Conservation (phyloP, 2,329 filamentous ascomycete genomes). For the Fusarium nelsonii region DNA sequence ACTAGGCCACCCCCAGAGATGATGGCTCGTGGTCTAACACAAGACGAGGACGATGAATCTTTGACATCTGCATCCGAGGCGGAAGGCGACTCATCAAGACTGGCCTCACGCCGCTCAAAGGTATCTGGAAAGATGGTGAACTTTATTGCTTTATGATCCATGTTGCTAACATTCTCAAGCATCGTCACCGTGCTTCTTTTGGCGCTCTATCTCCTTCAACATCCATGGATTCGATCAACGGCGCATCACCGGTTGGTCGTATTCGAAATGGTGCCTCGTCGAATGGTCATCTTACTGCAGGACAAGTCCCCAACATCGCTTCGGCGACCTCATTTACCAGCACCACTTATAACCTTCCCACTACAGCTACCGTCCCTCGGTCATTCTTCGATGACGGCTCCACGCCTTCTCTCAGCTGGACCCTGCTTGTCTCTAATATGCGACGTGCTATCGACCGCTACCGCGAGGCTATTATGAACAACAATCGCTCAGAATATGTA, state of each 20-base stretch:
- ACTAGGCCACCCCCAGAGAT: slow-evolving; percentile 91
- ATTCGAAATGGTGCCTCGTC: slow-evolving; percentile 68
- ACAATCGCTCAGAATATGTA: slow-evolving; percentile 90
- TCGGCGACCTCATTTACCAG: slow-evolving; percentile 73
- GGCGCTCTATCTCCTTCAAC: slow-evolving; percentile 85
- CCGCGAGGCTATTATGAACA: slow-evolving; percentile 86
- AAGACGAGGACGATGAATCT: slow-evolving; percentile 92
- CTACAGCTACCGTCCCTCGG: slow-evolving; percentile 74
- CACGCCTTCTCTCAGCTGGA: slow-evolving; percentile 87
- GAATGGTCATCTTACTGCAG: slow-evolving; percentile 55
- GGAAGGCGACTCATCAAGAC: slow-evolving; percentile 79
- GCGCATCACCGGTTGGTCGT: slow-evolving; percentile 69
- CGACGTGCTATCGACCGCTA: slow-evolving; percentile 90
- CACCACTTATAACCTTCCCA: slow-evolving; percentile 67
- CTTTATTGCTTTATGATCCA: background rate
- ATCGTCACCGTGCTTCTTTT: slow-evolving; percentile 74
- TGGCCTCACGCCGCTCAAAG: slow-evolving; percentile 75
- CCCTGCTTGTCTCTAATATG: slow-evolving; percentile 91
- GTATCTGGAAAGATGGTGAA: slow-evolving; percentile 59
- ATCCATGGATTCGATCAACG: slow-evolving; percentile 91
- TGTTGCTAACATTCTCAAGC: slow-evolving; percentile 54
- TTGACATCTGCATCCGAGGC: slow-evolving; percentile 85
- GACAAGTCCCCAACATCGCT: slow-evolving; percentile 64
- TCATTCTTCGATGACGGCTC: slow-evolving; percentile 94
- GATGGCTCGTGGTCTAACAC: slow-evolving; percentile 84